Evolutionary conservation across 2,329 filamentous ascomycete genomes (phyloP).

Genomic region (Hypoxylon sp.): DNA sequence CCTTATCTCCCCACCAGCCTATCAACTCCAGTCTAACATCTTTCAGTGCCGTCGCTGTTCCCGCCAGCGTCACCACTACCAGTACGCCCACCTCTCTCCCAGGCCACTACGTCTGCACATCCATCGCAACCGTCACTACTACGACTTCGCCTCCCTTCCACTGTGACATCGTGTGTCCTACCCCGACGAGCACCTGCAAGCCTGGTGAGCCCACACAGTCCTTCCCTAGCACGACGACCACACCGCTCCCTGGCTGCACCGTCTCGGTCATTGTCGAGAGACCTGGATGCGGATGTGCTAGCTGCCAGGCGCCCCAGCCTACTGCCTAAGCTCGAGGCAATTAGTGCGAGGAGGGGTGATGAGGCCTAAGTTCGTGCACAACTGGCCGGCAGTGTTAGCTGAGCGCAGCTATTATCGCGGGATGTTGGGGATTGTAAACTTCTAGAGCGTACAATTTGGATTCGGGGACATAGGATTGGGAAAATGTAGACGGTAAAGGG

Average conservation of each 20-base stretch:
- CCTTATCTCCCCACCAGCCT: background rate
- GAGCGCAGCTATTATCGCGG: too few relatives aligned
- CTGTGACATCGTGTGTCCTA: constrained; percentile 23
- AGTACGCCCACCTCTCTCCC: constrained; percentile 31
- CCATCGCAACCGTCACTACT: constrained; percentile 39
- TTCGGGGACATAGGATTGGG: too few relatives aligned
- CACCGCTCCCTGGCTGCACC: constrained; percentile 33
- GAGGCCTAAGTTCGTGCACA: too few relatives aligned
- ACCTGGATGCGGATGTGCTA: constrained; percentile 33
- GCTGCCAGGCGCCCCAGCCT: constrained; percentile 18
- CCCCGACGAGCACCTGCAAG: constrained; percentile 31
- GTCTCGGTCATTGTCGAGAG: constrained; percentile 20
- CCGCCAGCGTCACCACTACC: constrained; percentile 29
- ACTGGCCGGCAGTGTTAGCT: too few relatives aligned
- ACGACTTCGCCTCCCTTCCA: constrained; percentile 14
- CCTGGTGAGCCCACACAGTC: constrained; percentile 37
- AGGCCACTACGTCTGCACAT: constrained; percentile 37
- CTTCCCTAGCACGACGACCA: constrained; percentile 31
- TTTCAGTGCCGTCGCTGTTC: constrained; percentile 31
- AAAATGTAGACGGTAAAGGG: too few relatives aligned
- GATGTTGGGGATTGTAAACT: too few relatives aligned
- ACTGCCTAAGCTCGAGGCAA: constrained; percentile 6
- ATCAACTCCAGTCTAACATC: constrained; percentile 3
- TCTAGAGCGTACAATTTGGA: too few relatives aligned
- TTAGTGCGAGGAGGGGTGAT: too few relatives aligned